phyloP scores from a whole-genome alignment of 805 yeast species.

The Saccharomyces jurei region DNA sequence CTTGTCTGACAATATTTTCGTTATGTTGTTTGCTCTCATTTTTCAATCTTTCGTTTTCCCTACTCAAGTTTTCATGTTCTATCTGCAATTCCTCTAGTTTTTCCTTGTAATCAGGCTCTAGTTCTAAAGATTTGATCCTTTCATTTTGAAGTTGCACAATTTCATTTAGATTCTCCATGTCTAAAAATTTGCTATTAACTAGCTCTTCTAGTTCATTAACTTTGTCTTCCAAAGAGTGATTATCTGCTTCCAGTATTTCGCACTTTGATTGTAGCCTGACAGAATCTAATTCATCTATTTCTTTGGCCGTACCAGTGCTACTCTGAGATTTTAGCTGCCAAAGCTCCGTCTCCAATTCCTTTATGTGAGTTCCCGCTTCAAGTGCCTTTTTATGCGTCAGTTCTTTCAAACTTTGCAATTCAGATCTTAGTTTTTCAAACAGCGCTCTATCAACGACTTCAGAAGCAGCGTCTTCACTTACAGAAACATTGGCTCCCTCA shows the following conservation, averaged over 20 bases:
- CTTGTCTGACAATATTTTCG: slow-evolving; percentile 27
- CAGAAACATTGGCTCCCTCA: slow-evolving; percentile 19
- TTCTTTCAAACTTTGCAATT: slow-evolving; percentile 32
- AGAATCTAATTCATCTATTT: slow-evolving; percentile 17
- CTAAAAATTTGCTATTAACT: slow-evolving; percentile 44
- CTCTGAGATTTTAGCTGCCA: slow-evolving; percentile 13
- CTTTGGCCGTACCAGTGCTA: slow-evolving; percentile 18
- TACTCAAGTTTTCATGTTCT: slow-evolving; percentile 36
- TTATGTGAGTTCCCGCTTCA: slow-evolving; percentile 49
- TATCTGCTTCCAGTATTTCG: slow-evolving; percentile 38
- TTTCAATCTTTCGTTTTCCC: slow-evolving; percentile 38
- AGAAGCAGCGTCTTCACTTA: slow-evolving; percentile 26
- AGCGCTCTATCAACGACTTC: slow-evolving; percentile 18
- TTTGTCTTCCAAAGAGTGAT: slow-evolving; percentile 35
- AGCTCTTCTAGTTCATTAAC: slow-evolving; percentile 43
- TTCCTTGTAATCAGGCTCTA: slow-evolving; percentile 38
- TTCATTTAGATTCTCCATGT: slow-evolving; percentile 44
- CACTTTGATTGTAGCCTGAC: slow-evolving; percentile 11
- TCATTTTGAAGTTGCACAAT: slow-evolving; percentile 47
- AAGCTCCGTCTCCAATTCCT: slow-evolving; percentile 37
- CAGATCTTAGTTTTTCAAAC: slow-evolving; percentile 28
- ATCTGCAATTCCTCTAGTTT: slow-evolving; percentile 42
- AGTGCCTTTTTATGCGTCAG: slow-evolving; percentile 46
- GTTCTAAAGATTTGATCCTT: slow-evolving; percentile 37
- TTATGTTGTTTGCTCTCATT: slow-evolving; percentile 30